A percentile compares a stretch with the other conserved stretches of the same genome.
Evolutionary conservation across 164 flowering plant genomes (phyloP).

Genomic region (Magnolia sinica): DNA sequence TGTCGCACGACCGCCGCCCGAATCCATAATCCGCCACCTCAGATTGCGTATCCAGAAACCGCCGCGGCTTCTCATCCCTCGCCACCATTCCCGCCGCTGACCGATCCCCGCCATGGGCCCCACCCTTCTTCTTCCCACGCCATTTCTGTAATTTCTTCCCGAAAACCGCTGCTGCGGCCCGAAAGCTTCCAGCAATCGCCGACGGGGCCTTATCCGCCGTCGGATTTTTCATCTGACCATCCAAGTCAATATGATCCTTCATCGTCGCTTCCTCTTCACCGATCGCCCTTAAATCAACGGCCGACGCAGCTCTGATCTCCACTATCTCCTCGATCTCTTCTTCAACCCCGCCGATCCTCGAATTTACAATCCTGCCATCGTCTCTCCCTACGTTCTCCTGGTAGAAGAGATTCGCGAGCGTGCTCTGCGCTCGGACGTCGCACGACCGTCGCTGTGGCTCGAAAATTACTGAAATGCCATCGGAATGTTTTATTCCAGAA

Average conservation of each 20-base stretch:
- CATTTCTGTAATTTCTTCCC: conserved; percentile 81
- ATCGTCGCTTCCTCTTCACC: conserved; percentile 25
- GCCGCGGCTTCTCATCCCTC: conserved; percentile 31
- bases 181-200: conserved; percentile 60
- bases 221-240: conserved; percentile 48
- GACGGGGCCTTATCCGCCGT: conserved; percentile 10
- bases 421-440: conserved; percentile 65
- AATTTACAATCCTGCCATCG: neutral
- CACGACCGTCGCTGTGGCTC: conserved; percentile 90
- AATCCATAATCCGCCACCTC: conserved; percentile 85
- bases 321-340: conserved; percentile 22
- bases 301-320: conserved; percentile 16
- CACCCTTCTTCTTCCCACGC: conserved; percentile 66
- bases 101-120: conserved; percentile 19
- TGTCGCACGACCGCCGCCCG: conserved; percentile 69
- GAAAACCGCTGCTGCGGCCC: conserved; percentile 81
- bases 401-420: conserved; percentile 23
- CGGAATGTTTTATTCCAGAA: conserved; percentile 43
- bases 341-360: neutral
- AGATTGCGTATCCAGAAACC: conserved; percentile 59
- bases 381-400: neutral
- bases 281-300: neutral
- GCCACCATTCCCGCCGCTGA: conserved; percentile 9
- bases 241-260: conserved; percentile 89
- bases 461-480: conserved; percentile 47